A percentile compares a stretch with the other conserved stretches of the same genome.
phyloP scores from a whole-genome alignment of 208 protist species.

The Naegleria lovaniensis region DNA sequence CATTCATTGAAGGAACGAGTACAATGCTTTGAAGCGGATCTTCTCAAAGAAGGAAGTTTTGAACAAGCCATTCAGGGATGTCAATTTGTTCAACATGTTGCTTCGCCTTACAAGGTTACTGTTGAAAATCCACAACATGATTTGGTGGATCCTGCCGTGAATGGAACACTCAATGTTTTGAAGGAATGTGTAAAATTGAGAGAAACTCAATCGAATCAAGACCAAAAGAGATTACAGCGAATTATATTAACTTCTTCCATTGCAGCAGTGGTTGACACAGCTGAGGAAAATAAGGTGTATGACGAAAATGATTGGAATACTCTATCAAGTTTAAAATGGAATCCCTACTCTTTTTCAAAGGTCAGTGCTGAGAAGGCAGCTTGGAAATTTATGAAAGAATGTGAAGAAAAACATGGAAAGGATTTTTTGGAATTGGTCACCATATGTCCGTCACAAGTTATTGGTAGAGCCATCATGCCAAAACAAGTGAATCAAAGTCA shows the following conservation, averaged over 20 bases:
- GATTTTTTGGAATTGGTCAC: neutral
- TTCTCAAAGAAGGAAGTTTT: constrained; percentile 8
- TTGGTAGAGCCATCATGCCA: neutral
- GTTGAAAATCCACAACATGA: neutral
- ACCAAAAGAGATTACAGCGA: neutral
- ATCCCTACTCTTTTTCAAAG: neutral
- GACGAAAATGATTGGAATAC: constrained; percentile 3
- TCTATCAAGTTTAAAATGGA: neutral
- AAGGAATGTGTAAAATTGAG: neutral
- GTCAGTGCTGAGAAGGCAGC: neutral
- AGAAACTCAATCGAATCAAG: neutral
- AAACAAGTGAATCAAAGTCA: neutral
- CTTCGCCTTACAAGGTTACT: neutral
- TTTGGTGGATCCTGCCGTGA: constrained; percentile 21
- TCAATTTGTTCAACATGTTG: neutral
- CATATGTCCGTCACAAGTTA: neutral
- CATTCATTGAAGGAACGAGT: neutral
- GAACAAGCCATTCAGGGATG: neutral
- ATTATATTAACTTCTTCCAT: neutral
- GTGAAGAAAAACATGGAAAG: neutral
- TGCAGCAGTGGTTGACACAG: neutral
- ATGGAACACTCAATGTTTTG: neutral
- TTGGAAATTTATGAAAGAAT: constrained; percentile 2
- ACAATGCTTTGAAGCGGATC: neutral
- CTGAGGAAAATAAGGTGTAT: neutral